These are phyloP conservation scores for Rhazya stricta DNA, from an alignment of 257 asterid genomes.

Conservation along the genomic window DNA sequence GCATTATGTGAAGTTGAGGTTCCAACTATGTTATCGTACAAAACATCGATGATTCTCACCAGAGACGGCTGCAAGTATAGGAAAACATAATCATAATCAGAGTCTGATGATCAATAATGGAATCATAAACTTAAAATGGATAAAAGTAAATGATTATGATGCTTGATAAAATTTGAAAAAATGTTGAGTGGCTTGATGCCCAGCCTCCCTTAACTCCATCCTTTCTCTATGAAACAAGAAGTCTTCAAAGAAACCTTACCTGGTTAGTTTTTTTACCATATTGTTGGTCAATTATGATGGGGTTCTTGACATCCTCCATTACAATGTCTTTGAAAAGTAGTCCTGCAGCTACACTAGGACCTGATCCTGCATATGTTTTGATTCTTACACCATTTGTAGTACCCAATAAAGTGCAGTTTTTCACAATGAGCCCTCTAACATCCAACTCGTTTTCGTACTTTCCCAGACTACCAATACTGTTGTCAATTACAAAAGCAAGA, in stretches of 20 bases:
- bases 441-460: slow-evolving; percentile 40
- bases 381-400: slow-evolving; percentile 62
- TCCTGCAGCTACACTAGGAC: slow-evolving; percentile 44
- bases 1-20: slow-evolving; percentile 38
- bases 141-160: too few species aligned
- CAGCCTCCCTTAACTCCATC: too few species aligned
- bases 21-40: slow-evolving; percentile 54
- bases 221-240: too few species aligned
- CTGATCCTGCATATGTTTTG: slow-evolving; percentile 49
- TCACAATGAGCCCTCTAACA: slow-evolving; percentile 47
- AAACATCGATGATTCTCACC: slow-evolving; percentile 49
- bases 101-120: not conserved
- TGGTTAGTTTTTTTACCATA: slow-evolving; percentile 34
- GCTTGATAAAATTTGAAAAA: too few species aligned
- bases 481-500: not conserved
- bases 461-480: slow-evolving; percentile 65
- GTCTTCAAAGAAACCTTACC: slow-evolving; percentile 21
- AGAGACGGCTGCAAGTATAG: slow-evolving; percentile 42
- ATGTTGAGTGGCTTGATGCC: too few species aligned
- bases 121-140: too few species aligned
- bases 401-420: slow-evolving; percentile 47
- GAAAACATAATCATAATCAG: not conserved
- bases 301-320: slow-evolving; percentile 51
- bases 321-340: slow-evolving; percentile 42
- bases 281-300: slow-evolving; percentile 49